Conservation (phyloP, 768 basidiomycete genomes). For the Suillus decipiens region DNA sequence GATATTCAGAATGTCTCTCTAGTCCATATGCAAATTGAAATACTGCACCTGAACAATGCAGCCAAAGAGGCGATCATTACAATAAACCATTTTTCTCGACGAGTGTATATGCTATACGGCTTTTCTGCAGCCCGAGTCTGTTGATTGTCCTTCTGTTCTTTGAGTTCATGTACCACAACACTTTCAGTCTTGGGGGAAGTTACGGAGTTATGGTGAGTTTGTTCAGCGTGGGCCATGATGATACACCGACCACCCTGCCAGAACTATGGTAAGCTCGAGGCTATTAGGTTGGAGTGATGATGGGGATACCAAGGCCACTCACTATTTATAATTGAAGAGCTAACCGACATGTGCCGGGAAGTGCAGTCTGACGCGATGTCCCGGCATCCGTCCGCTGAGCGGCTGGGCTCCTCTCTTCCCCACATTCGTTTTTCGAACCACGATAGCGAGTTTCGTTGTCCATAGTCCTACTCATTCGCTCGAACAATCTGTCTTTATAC, state of each 20-base stretch:
- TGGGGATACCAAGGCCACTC: background rate
- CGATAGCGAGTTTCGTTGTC: too few relatives aligned
- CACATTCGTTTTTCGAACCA: too few relatives aligned
- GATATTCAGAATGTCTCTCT: conserved; percentile 1
- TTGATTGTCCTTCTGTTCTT: background rate
- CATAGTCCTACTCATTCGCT: too few relatives aligned
- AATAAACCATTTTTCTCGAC: conserved; percentile 67
- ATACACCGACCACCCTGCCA: background rate
- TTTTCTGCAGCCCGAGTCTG: conserved; percentile 11
- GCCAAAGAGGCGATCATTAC: conserved; percentile 57
- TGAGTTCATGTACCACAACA: background rate
- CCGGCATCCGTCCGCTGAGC: too few relatives aligned
- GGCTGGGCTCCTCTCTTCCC: too few relatives aligned
- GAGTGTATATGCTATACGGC: conserved; percentile 52
- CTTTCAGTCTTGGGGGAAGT: background rate
- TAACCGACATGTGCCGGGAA: too few relatives aligned
- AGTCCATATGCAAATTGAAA: background rate
- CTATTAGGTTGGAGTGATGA: background rate
- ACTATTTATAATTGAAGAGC: background rate
- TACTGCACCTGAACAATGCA: conserved; percentile 58
- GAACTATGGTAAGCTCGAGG: background rate
- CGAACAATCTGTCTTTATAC: too few relatives aligned
- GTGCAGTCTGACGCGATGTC: too few relatives aligned
- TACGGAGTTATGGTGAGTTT: background rate
- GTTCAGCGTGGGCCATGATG: background rate